These are phyloP conservation scores for Achaetomium macrosporum DNA, from an alignment of 2,329 filamentous ascomycete species.

Conservation along the genomic window DNA sequence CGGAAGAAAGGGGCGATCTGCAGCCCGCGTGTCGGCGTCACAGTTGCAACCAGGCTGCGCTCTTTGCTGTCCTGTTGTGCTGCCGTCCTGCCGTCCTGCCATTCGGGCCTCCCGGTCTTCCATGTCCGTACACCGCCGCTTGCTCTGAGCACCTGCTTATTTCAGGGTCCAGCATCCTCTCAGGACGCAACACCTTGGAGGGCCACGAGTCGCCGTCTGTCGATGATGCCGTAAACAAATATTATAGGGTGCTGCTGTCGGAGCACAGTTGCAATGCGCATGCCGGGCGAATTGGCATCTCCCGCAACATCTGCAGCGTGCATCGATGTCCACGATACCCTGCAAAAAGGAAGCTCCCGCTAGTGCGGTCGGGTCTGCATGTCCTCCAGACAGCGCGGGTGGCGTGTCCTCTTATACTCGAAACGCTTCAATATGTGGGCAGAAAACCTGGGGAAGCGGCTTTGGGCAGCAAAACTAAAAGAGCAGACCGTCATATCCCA, in stretches of 20 bases:
- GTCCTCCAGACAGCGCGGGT: constrained; percentile 1
- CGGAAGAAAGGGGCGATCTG: constrained; percentile 1
- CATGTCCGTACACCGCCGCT: constrained; percentile 11
- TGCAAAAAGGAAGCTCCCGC: not conserved
- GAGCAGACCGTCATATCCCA: not conserved
- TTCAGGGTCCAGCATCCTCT: not conserved
- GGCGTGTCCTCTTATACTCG: constrained; percentile 1
- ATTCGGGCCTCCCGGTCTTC: not conserved
- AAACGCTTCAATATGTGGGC: too few relatives aligned
- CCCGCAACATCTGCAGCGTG: not conserved
- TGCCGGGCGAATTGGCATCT: not conserved
- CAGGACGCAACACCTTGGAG: not conserved
- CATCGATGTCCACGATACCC: not conserved
- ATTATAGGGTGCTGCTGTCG: not conserved
- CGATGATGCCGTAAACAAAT: not conserved
- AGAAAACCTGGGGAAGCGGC: not conserved
- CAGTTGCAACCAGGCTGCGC: constrained; percentile 6
- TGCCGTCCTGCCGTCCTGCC: not conserved
- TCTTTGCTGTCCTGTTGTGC: not conserved
- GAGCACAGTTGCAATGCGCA: not conserved
- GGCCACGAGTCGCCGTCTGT: not conserved
- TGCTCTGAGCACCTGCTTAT: constrained; percentile 8
- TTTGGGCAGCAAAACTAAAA: constrained; percentile 14
- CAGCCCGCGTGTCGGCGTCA: constrained; percentile 14
- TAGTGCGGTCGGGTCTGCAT: constrained; percentile 5